Percentiles rank a stretch among this genome's conserved stretches.
These are phyloP conservation scores for Cladophialophora chaetospira DNA, from an alignment of 2,329 filamentous ascomycete species.

Conservation along the genomic window DNA sequence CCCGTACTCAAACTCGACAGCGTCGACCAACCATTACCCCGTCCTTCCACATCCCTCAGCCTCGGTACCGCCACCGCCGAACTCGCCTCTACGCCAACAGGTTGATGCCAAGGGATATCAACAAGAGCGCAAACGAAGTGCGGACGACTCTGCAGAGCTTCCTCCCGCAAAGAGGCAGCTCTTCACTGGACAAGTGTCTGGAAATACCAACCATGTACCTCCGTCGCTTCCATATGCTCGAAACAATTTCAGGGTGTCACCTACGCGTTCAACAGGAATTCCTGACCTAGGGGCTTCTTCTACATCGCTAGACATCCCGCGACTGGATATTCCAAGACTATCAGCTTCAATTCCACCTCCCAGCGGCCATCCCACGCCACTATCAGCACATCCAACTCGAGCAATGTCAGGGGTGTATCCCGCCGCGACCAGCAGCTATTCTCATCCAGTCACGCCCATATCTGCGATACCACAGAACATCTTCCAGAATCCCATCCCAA, in stretches of 20 bases:
- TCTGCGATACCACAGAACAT: constrained; percentile 38
- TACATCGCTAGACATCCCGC: constrained; percentile 32
- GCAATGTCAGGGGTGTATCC: constrained; percentile 79
- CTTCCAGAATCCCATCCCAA: constrained; percentile 37
- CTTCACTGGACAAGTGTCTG: constrained; percentile 6
- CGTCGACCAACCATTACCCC: constrained; percentile 24
- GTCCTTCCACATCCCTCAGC: constrained; percentile 30
- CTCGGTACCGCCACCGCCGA: constrained; percentile 23
- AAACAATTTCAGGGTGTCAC: constrained; percentile 11
- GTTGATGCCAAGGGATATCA: constrained; percentile 39
- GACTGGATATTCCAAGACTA: constrained; percentile 25
- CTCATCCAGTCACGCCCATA: constrained; percentile 47
- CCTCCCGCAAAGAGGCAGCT: constrained; percentile 57
- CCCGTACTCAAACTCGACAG: constrained; percentile 13
- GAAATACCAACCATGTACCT: constrained; percentile 21
- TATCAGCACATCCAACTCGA: constrained; percentile 48
- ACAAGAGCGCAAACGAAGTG: constrained; percentile 59
- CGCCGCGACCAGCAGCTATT: constrained; percentile 56
- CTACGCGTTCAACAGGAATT: constrained; percentile 1
- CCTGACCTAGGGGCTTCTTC: constrained; percentile 17
- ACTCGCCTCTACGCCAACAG: constrained; percentile 29
- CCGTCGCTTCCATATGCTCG: constrained; percentile 5
- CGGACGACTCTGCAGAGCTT: constrained; percentile 57
- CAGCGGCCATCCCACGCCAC: constrained; percentile 34
- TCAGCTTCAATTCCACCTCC: constrained; percentile 8